phyloP scores from a whole-genome alignment of 345 rosid genomes.

The Brassica incana region DNA sequence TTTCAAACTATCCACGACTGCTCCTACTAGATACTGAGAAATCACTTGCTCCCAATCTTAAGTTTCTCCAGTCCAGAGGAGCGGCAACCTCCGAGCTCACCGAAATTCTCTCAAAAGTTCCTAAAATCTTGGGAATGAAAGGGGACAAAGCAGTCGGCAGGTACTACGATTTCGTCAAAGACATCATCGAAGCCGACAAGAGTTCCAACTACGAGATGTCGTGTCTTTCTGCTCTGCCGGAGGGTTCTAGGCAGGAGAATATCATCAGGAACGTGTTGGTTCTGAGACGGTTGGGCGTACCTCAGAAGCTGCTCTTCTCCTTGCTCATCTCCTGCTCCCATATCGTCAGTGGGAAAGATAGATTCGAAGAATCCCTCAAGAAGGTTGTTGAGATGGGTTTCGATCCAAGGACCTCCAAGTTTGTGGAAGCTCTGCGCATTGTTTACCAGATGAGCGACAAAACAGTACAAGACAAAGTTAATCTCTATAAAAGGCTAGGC shows the following conservation, averaged over 20 bases:
- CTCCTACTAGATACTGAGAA: constrained; percentile 20
- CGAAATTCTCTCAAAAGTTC: background rate
- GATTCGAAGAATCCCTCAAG: constrained; percentile 19
- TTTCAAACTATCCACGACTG: constrained; percentile 12
- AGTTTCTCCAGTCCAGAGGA: constrained; percentile 18
- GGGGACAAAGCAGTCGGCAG: background rate
- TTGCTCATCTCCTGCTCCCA: background rate
- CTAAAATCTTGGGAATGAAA: constrained; percentile 25
- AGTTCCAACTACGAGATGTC: background rate
- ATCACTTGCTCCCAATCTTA: constrained; percentile 34
- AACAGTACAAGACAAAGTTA: constrained; percentile 2
- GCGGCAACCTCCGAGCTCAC: constrained; percentile 6
- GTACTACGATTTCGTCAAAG: constrained; percentile 24
- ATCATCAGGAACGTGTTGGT: constrained; percentile 9
- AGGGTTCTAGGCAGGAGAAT: background rate
- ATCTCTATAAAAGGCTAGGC: constrained; percentile 25
- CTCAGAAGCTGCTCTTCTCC: constrained; percentile 5
- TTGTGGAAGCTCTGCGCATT: constrained; percentile 16
- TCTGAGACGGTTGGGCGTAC: constrained; percentile 33
- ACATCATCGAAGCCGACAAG: background rate
- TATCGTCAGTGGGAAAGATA: background rate
- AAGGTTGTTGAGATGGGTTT: constrained; percentile 35
- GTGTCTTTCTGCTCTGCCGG: background rate
- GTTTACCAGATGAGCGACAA: background rate
- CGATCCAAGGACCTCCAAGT: constrained; percentile 16